Conservation (phyloP, 768 basidiomycete genomes). For the Rossbeevera mucosa region DNA sequence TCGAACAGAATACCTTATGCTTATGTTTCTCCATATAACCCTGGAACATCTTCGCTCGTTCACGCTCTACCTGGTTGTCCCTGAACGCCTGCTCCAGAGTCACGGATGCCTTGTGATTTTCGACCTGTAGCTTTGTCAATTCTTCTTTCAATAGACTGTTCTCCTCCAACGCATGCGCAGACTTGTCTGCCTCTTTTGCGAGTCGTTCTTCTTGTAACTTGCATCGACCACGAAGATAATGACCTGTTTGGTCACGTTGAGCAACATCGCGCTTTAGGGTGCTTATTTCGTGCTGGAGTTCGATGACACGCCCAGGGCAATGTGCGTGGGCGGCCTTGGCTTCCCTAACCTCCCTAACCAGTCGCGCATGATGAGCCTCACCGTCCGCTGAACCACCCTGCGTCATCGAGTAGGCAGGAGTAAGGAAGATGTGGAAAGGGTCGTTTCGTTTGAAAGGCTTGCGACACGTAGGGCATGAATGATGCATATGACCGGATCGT, state of each 20-base stretch:
- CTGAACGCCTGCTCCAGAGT: constrained; percentile 14
- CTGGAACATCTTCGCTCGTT: constrained; percentile 24
- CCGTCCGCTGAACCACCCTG: not conserved
- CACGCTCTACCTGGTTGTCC: constrained; percentile 12
- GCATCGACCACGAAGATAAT: constrained; percentile 14
- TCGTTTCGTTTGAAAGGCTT: constrained; percentile 26
- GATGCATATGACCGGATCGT: not conserved
- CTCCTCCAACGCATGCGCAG: constrained; percentile 10
- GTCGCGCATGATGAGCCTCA: constrained; percentile 7
- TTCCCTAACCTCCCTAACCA: constrained; percentile 13
- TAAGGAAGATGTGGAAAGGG: constrained; percentile 25
- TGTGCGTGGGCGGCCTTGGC: constrained; percentile 11
- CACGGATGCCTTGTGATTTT: constrained; percentile 17
- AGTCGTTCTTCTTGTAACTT: constrained; percentile 12
- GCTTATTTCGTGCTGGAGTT: constrained; percentile 12
- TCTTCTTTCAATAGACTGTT: constrained; percentile 19
- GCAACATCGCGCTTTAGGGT: constrained; percentile 4
- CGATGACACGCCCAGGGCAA: constrained; percentile 9
- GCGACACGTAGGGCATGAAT: constrained; percentile 29
- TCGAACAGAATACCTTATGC: constrained; percentile 16
- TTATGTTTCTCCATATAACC: constrained; percentile 19
- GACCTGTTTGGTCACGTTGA: constrained; percentile 7
- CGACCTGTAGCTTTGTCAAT: constrained; percentile 18
- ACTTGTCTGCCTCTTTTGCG: constrained; percentile 3
- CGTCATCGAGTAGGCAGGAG: constrained; percentile 13